Percentiles rank a stretch among this genome's conserved stretches.
phyloP scores from a whole-genome alignment of 257 asterid genomes.

The Penstemon davidsonii region DNA sequence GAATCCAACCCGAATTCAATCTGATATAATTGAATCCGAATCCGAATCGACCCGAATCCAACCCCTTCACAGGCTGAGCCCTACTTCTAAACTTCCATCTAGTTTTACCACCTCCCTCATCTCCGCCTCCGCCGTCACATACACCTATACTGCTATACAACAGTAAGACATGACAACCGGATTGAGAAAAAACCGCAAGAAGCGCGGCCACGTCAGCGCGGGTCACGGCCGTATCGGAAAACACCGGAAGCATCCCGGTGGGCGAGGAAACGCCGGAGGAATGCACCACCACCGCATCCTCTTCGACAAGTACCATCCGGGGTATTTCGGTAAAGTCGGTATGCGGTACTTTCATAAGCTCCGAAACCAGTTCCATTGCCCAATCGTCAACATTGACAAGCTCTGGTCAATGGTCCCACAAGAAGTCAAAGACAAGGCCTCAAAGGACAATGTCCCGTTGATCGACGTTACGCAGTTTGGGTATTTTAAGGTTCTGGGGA shows the following conservation, averaged over 20 bases:
- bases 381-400: constrained; percentile 34
- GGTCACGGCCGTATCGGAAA: too few relatives aligned
- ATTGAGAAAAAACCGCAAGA: constrained; percentile 32
- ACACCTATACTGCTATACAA: not conserved
- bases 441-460: constrained; percentile 32
- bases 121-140: not conserved
- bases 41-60: too few relatives aligned
- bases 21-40: too few relatives aligned
- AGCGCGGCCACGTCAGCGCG: constrained; percentile 23
- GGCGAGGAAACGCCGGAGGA: constrained; percentile 37
- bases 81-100: not conserved
- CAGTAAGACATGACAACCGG: constrained; percentile 30
- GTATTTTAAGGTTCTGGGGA: not conserved
- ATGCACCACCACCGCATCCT: constrained; percentile 43
- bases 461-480: constrained; percentile 37
- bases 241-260: not conserved
- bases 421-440: constrained; percentile 30
- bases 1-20: too few relatives aligned
- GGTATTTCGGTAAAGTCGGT: not conserved
- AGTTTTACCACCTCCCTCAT: not conserved
- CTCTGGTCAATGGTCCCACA: constrained; percentile 36
- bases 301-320: constrained; percentile 42
- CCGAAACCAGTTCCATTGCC: constrained; percentile 39
- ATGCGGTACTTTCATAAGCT: constrained; percentile 39
- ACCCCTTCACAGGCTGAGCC: too few relatives aligned